Percentiles rank a stretch among this genome's conserved stretches.
phyloP scores from a whole-genome alignment of 345 rosid genomes.

The Pistacia integerrima region DNA sequence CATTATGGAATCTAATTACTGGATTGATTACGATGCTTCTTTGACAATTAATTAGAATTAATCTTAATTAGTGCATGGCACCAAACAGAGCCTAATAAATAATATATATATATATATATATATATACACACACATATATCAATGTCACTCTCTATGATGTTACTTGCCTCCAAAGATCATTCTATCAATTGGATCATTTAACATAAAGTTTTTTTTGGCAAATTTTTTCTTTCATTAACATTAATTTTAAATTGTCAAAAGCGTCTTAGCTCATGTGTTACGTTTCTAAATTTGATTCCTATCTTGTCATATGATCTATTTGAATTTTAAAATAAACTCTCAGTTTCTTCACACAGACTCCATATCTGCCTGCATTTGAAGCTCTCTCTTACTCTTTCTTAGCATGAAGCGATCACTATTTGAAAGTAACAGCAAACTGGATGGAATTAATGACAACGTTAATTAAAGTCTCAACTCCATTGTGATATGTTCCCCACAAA shows the following conservation, averaged over 20 bases:
- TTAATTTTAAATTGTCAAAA: conserved; percentile 3
- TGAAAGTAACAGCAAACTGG: background rate
- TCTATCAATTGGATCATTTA: background rate
- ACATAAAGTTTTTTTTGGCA: conserved; percentile 2
- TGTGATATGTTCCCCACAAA: too few species aligned
- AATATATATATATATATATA: too few species aligned
- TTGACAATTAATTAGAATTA: conserved; percentile 7
- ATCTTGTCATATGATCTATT: conserved; percentile 13
- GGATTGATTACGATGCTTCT: conserved; percentile 9
- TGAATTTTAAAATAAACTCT: background rate
- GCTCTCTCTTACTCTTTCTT: background rate
- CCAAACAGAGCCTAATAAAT: conserved; percentile 8
- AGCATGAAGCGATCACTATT: conserved; percentile 4
- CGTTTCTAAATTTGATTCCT: conserved; percentile 20
- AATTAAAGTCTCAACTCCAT: too few species aligned
- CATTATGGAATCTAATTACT: background rate
- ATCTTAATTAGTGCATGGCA: background rate
- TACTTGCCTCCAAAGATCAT: conserved; percentile 23
- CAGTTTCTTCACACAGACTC: background rate
- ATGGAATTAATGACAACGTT: too few species aligned
- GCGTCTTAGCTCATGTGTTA: conserved; percentile 1
- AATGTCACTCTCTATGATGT: conserved; percentile 29
- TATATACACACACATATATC: too few species aligned
- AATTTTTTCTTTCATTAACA: background rate
- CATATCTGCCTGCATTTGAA: conserved; percentile 11